Base-by-base conservation (phyloP, 495 filamentous ascomycete species). In the Aspergillus ostianus region DNA sequence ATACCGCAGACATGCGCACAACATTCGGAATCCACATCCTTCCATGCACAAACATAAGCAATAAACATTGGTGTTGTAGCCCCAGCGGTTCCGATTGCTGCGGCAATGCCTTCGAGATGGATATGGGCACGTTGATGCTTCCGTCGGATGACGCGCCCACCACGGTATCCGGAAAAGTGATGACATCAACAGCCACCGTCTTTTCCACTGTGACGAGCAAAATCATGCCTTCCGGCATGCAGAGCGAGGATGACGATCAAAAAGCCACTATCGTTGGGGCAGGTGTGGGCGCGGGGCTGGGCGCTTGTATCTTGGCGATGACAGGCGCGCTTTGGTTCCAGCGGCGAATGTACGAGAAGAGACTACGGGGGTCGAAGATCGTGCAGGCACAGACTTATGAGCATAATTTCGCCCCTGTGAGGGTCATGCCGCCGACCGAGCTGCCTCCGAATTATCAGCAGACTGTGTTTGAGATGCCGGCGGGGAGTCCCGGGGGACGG, bases 61-160 rank as follows among this genome's bases (percentile, higher is more conserved):
- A 41, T 9, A 21, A 27, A 23, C 56, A 53, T 47, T 58, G 49
- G 56, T 58, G 56, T 21, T 58, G 56, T 15, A 58, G 56, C 13
- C 4, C 18, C 2, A 27, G 41, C 32, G 56, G 56, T 1, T 23
- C 30, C 18, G 49, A 58, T 21, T 58, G 56, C 50, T 52, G 56
- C 30, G 56, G 45, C 10, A 19, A 53, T 17, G 49, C 27, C 29
- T 58, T 58, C 18, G 23, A 52, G 12, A 21, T 58, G n/a, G 48
- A 52, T 10, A 47, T 58, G 48, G 56, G 56, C 18, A 52, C 27
- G 12, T 10, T 58, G 0, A 12, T 58, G 56, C 48, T 52, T 15
- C 53, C 53, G 13, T 47, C 36, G 12, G 30, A 20, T 30, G 47
- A 21, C 17, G 13, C 26, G 10, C 36, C 51, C 0, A 36, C 27